Evolutionary conservation across 257 asterid genomes (phyloP), one percentile per base, ranked within the genome.

Genomic region (Solanum chmielewskii): DNA sequence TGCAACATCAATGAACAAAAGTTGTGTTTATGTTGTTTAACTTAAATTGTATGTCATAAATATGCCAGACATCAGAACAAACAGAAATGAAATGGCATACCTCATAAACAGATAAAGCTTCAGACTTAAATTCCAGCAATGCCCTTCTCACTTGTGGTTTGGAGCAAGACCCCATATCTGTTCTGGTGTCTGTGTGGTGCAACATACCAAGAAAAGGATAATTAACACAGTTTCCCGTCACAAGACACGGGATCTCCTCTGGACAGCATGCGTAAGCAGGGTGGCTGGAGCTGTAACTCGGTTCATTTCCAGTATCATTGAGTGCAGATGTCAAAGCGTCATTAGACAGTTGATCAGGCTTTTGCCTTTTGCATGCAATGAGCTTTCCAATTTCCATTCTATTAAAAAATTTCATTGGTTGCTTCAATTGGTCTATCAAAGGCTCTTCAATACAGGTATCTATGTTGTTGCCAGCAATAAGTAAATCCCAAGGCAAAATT

Each of bases 401-500:
- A 47, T 86, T 45, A 64, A 84, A 37, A 41, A 80, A 88, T 74
- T 91, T 85, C 31, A 66, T 21, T 69, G 90, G 85, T 83, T 89
- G 90, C 73, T 59, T 89, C 88, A 82, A 70, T 77, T 83, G 91
- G 75, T 86, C 90, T 35, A 87, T 27, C 86, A 91, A 88, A 86
- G 74, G 70, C 60, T 64, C 66, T 41, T 78, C 84, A 70, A 52
- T 73, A 70, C 39, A 80, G 68, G 88, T 83, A 91, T 91, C 92
- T 85, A 82, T 88, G 87, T 70, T 74, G 86, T 92, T 92, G 91
- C 91, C 93, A 83, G 91, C 25, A 80, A 97, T 88, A 89, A 90
- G 88, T 91, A 97, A 92, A 90, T 95, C 93, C 98, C 97, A 97
- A 35, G 99, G 98, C 87, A 97, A 89, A 89, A 95, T 86, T 56